Evolutionary conservation across 2,329 filamentous ascomycete genomes (phyloP).

Genomic region (Phaeosphaeriaceae sp.): DNA sequence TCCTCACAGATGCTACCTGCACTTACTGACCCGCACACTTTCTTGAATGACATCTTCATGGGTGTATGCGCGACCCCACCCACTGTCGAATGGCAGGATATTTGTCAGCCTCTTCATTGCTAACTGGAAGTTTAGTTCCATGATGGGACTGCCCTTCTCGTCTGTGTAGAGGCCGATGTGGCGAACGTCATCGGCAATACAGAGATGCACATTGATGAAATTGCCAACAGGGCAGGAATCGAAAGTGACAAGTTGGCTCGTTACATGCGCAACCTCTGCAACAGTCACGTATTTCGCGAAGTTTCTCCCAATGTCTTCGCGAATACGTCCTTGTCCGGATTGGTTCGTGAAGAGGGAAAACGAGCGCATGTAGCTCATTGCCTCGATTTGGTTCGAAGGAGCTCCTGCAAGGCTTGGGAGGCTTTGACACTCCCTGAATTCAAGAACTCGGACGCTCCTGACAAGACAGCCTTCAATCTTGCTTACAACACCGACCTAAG

Average conservation of each 20-base stretch:
- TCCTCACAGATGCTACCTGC: constrained; percentile 1
- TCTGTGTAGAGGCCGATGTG: constrained; percentile 3
- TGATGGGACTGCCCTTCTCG: constrained; percentile 6
- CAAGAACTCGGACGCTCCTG: constrained; percentile 1
- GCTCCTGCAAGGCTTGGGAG: constrained; percentile 4
- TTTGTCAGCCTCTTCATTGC: neutral
- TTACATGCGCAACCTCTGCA: constrained; percentile 6
- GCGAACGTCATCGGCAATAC: constrained; percentile 2
- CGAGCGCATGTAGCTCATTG: constrained; percentile 4
- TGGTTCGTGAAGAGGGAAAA: neutral
- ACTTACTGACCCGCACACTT: constrained; percentile 3
- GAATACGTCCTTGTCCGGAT: constrained; percentile 4
- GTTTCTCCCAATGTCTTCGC: constrained; percentile 4
- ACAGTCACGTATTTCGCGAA: constrained; percentile 6
- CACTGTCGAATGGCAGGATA: neutral
- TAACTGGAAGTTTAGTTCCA: constrained; percentile 5
- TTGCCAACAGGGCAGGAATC: constrained; percentile 1
- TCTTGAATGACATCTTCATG: constrained; percentile 1
- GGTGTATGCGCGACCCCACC: neutral
- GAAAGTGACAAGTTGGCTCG: constrained; percentile 6
- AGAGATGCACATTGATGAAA: constrained; percentile 7
- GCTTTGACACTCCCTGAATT: constrained; percentile 1
- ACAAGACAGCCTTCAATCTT: constrained; percentile 7
- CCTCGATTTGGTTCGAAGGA: constrained; percentile 3
- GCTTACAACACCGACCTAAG: constrained; percentile 2